Percentiles rank a stretch among this genome's conserved stretches.
phyloP scores from a whole-genome alignment of 2,329 filamentous ascomycete species.

The Stromatinia cepivora region DNA sequence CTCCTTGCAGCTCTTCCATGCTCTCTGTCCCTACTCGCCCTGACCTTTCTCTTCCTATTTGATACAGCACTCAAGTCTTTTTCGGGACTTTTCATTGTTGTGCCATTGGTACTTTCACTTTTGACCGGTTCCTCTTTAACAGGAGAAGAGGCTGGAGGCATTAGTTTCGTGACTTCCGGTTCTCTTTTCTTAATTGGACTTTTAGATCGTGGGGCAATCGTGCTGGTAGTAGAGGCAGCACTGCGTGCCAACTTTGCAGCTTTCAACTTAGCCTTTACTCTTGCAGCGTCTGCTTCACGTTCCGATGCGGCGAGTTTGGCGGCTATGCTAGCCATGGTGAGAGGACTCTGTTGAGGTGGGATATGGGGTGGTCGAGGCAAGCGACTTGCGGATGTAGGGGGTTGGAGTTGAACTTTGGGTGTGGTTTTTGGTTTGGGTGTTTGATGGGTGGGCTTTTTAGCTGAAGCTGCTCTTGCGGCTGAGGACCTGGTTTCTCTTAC shows the following conservation, averaged over 20 bases:
- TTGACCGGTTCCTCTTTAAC: slow-evolving; percentile 25
- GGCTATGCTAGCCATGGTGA: slow-evolving; percentile 62
- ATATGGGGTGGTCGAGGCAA: slow-evolving; percentile 38
- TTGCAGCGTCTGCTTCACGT: slow-evolving; percentile 62
- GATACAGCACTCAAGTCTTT: slow-evolving; percentile 21
- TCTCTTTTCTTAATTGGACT: slow-evolving; percentile 17
- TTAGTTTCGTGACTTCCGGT: slow-evolving; percentile 34
- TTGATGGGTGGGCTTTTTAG: slow-evolving; percentile 21
- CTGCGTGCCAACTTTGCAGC: slow-evolving; percentile 48
- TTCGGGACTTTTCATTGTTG: slow-evolving; percentile 18
- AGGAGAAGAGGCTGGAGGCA: slow-evolving; percentile 40
- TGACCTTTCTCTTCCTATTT: slow-evolving; percentile 45
- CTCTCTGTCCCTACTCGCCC: slow-evolving; percentile 40
- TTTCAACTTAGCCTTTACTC: slow-evolving; percentile 62
- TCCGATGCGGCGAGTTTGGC: slow-evolving; percentile 65
- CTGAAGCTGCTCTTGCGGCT: slow-evolving; percentile 19
- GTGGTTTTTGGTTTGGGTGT: slow-evolving; percentile 26
- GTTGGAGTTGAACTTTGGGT: slow-evolving; percentile 32
- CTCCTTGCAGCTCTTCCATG: slow-evolving; percentile 56
- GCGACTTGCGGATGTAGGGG: slow-evolving; percentile 28
- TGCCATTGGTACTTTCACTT: slow-evolving; percentile 14
- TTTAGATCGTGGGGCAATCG: neutral
- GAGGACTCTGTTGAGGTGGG: slow-evolving; percentile 52
- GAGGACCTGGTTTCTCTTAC: slow-evolving; percentile 14
- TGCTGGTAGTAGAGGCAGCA: slow-evolving; percentile 12